Conservation (phyloP, 345 rosid genomes). For the Syzygium grande region DNA sequence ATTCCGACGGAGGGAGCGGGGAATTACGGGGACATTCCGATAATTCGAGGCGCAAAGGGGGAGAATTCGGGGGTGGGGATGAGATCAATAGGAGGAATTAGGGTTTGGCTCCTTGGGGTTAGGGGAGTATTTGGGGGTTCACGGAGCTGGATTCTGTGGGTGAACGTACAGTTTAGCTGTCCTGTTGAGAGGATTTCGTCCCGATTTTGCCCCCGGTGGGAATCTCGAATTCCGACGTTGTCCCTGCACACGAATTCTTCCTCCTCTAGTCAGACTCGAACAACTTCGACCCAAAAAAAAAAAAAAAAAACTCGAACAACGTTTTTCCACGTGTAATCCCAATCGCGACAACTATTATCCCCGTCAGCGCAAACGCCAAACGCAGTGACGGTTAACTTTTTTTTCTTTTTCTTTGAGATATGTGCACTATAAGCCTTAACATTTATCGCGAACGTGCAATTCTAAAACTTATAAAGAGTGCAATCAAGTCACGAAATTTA, state of each 20-base stretch:
- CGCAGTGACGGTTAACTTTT: too few species aligned
- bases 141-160: neutral
- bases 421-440: too few species aligned
- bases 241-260: neutral
- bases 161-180: neutral
- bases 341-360: neutral
- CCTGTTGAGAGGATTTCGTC: neutral
- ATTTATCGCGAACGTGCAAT: too few species aligned
- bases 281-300: too few species aligned
- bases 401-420: neutral
- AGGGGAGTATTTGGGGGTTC: neutral
- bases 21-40: neutral
- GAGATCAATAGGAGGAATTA: neutral
- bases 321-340: neutral
- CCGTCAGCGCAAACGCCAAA: neutral
- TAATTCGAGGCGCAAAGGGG: neutral
- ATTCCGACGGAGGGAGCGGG: neutral
- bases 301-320: neutral
- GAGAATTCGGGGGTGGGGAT: neutral
- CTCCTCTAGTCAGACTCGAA: neutral
- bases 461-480: too few species aligned
- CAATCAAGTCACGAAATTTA: too few species aligned
- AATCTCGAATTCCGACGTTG: neutral
- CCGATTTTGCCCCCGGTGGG: neutral
- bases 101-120: neutral